Evolutionary conservation across 1,284 basidiomycete species (phyloP).

Genomic region (Moesziomyces sp.): DNA sequence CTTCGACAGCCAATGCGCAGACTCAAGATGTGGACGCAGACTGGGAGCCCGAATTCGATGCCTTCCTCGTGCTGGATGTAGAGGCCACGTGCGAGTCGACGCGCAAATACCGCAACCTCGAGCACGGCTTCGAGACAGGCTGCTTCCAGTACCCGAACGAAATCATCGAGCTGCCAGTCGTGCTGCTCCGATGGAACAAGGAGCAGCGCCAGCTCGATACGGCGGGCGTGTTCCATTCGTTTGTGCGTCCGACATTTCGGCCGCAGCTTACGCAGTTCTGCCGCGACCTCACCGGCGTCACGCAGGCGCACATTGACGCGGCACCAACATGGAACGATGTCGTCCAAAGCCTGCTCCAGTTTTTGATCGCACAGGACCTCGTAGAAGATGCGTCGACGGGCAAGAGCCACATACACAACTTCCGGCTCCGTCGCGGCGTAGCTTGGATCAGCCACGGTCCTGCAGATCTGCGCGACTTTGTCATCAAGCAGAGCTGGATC

Average conservation of each 20-base stretch:
- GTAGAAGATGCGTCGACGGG: slow-evolving; percentile 52
- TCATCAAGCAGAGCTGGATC: slow-evolving; percentile 81
- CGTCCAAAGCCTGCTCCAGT: slow-evolving; percentile 74
- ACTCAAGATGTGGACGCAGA: neutral
- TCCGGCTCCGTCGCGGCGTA: slow-evolving; percentile 37
- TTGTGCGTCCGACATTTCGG: slow-evolving; percentile 86
- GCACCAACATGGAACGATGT: slow-evolving; percentile 82
- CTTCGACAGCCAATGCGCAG: neutral
- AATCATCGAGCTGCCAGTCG: slow-evolving; percentile 85
- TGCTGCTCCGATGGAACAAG: slow-evolving; percentile 79
- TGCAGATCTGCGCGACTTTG: slow-evolving; percentile 81
- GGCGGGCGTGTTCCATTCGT: slow-evolving; percentile 84
- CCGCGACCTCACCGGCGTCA: slow-evolving; percentile 86
- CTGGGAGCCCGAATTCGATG: slow-evolving; percentile 61
- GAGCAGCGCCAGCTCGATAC: slow-evolving; percentile 71
- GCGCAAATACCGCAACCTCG: slow-evolving; percentile 39
- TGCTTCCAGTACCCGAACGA: slow-evolving; percentile 83
- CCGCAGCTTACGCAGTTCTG: slow-evolving; percentile 86
- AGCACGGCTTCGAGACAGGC: slow-evolving; percentile 37
- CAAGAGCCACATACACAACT: slow-evolving; percentile 20
- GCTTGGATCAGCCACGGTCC: slow-evolving; percentile 72
- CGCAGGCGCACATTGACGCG: slow-evolving; percentile 85
- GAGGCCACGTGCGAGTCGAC: slow-evolving; percentile 81
- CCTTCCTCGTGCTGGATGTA: slow-evolving; percentile 77
- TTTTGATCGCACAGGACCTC: slow-evolving; percentile 73